phyloP scores from a whole-genome alignment of 805 yeast species.

The Candida tallmaniae region DNA sequence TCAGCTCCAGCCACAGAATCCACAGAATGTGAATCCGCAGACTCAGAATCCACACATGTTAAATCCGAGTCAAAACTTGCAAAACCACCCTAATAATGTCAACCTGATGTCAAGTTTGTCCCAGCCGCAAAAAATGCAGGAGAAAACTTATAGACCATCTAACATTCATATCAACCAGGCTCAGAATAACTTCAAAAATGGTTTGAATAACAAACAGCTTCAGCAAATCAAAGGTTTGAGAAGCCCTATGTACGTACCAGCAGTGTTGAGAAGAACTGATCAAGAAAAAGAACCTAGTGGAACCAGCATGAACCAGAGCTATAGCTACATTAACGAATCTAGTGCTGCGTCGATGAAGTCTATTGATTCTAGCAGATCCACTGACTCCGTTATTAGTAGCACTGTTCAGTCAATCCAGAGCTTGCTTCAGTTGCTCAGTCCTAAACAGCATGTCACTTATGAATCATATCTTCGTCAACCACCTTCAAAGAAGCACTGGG shows the following conservation, averaged over 20 bases:
- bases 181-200: neutral
- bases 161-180: neutral
- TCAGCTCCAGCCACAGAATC: neutral
- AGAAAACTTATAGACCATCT: neutral
- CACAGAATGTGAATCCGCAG: neutral
- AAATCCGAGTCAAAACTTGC: neutral
- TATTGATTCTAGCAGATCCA: conserved; percentile 26
- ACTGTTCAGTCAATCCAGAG: conserved; percentile 3
- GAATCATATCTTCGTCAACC: conserved; percentile 29
- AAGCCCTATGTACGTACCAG: conserved; percentile 87
- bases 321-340: conserved; percentile 4
- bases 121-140: neutral
- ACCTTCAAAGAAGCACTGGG: conserved; percentile 67
- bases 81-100: neutral
- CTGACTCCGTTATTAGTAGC: conserved; percentile 19
- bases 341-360: conserved; percentile 25
- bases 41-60: neutral
- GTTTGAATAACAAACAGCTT: conserved; percentile 25
- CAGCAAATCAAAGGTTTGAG: conserved; percentile 77
- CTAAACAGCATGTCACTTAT: conserved; percentile 15
- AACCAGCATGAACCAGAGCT: neutral
- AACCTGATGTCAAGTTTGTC: neutral
- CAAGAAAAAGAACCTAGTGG: conserved; percentile 3
- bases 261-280: conserved; percentile 59
- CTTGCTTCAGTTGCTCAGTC: conserved; percentile 3